A percentile compares a stretch with the other conserved stretches of the same genome.
Evolutionary conservation across 108 stramenopile genomes (phyloP).

Genomic region (Conticribra weissflogii): DNA sequence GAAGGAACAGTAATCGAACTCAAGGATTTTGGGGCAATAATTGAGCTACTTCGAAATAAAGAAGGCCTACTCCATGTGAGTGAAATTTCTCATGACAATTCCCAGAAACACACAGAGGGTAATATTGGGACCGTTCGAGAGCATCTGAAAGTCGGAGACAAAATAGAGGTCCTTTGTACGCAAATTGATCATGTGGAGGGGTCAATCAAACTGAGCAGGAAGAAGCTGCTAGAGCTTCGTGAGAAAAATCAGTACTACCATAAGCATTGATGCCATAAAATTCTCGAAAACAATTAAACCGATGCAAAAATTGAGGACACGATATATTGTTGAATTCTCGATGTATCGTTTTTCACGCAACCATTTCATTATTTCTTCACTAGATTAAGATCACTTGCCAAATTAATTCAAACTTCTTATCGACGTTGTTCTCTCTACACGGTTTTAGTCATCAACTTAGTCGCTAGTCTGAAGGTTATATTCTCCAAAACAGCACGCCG

Average conservation of each 20-base stretch:
- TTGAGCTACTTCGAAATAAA: slow-evolving; percentile 89
- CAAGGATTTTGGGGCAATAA: slow-evolving; percentile 86
- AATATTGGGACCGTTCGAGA: slow-evolving; percentile 58
- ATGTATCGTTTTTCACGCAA: no score
- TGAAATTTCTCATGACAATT: slow-evolving; percentile 52
- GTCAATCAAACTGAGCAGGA: slow-evolving; percentile 59
- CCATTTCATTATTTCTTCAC: no score
- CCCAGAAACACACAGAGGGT: slow-evolving; percentile 54
- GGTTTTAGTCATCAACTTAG: no score
- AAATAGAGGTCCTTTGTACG: slow-evolving; percentile 61
- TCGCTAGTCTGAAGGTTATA: no score
- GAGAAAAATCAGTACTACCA: background rate
- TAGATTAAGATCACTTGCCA: no score
- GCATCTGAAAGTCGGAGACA: slow-evolving; percentile 61
- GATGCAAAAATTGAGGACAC: no score
- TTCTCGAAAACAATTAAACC: no score
- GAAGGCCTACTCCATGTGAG: slow-evolving; percentile 91
- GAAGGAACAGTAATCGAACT: slow-evolving; percentile 84
- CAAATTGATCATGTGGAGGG: slow-evolving; percentile 77
- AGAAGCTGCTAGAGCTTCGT: slow-evolving; percentile 20
- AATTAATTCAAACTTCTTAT: no score
- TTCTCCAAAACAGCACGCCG: no score
- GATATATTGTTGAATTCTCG: no score
- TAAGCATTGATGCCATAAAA: no score
- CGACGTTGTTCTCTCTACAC: no score